Conservation (phyloP, 2,329 filamentous ascomycete genomes). For the Fusarium metavorans region DNA sequence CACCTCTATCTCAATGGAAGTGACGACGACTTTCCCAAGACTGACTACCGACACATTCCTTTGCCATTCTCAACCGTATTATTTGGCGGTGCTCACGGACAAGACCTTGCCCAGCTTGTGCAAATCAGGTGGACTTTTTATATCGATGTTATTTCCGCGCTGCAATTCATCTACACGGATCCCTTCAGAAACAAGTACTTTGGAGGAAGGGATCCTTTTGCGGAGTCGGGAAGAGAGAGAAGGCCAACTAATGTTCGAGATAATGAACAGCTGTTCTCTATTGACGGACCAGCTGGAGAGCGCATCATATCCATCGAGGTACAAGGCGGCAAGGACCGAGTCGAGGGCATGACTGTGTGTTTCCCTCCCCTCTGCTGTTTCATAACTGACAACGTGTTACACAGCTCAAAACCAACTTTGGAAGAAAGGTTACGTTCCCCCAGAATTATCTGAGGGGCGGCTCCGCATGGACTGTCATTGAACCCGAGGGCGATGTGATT, state of each 20-base stretch:
- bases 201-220: not conserved
- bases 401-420: conserved; percentile 1
- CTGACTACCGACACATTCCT: not conserved
- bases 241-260: not conserved
- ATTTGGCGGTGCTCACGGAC: conserved; percentile 9
- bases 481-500: not conserved
- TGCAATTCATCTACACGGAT: conserved; percentile 8
- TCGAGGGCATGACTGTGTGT: not conserved
- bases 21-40: not conserved
- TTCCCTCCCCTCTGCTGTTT: not conserved
- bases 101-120: conserved; percentile 4
- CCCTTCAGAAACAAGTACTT: conserved; percentile 6
- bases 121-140: conserved; percentile 14
- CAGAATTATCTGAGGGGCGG: not conserved
- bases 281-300: conserved; percentile 13
- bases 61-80: conserved; percentile 2
- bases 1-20: conserved; percentile 1
- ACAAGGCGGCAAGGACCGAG: not conserved
- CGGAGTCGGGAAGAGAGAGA: not conserved
- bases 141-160: not conserved
- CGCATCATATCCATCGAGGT: not conserved
- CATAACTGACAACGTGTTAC: not conserved
- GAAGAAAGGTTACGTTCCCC: not conserved
- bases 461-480: not conserved
- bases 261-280: not conserved